A percentile compares a stretch with the other conserved stretches of the same genome.
phyloP scores from a whole-genome alignment of 2,329 filamentous ascomycete species.

The Aspergillus sp. region DNA sequence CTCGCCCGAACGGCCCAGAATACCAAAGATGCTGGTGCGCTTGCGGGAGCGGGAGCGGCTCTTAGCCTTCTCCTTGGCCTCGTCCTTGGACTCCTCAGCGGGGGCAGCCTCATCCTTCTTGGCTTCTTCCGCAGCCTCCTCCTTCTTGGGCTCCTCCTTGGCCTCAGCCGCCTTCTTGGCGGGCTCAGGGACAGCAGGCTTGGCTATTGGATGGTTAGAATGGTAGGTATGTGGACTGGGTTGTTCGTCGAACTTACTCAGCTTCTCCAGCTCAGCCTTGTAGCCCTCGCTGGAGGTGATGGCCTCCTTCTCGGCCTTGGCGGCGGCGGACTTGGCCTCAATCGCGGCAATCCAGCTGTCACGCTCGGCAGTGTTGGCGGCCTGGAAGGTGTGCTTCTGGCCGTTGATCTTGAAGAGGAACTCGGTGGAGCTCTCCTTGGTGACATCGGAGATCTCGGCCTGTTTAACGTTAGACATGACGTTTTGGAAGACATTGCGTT shows the following conservation, averaged over 20 bases:
- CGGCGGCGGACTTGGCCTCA: conserved; percentile 78
- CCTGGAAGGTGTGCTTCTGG: conserved; percentile 94
- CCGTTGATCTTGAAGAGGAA: conserved; percentile 82
- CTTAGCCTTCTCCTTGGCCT: conserved; percentile 50
- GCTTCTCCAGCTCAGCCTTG: conserved; percentile 78
- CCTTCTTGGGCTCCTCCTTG: conserved; percentile 36
- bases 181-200: conserved; percentile 24
- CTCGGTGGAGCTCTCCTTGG: conserved; percentile 72
- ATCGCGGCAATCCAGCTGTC: conserved; percentile 88
- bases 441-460: conserved; percentile 68
- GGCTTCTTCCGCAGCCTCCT: conserved; percentile 29
- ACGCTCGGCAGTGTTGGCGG: conserved; percentile 68
- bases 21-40: conserved; percentile 44
- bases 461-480: conserved; percentile 40
- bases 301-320: conserved; percentile 72
- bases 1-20: conserved; percentile 57
- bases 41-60: conserved; percentile 60
- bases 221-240: too few relatives aligned
- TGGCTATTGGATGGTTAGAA: conserved; percentile 26
- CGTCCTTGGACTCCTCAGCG: conserved; percentile 48
- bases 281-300: conserved; percentile 79
- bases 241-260: conserved; percentile 47
- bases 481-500: not conserved
- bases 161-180: conserved; percentile 22
- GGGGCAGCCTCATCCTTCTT: conserved; percentile 42